A percentile compares a stretch with the other conserved stretches of the same genome.
Conservation (phyloP, 2,329 filamentous ascomycete species). For the Myriosclerotinia curreyana region DNA sequence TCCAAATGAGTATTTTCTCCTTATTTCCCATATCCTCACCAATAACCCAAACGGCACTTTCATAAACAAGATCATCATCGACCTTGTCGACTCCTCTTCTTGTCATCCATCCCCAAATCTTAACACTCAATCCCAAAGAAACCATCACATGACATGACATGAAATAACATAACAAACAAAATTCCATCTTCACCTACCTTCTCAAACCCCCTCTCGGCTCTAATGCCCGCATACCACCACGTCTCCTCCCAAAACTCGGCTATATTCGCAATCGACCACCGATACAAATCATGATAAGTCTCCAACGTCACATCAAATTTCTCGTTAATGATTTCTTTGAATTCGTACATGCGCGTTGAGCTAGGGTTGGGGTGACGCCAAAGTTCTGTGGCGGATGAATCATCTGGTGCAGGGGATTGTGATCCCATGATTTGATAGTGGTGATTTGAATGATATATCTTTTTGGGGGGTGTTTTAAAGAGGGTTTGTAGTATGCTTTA, state of each 20-base stretch:
- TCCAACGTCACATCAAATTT: slow-evolving; percentile 61
- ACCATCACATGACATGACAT: slow-evolving; percentile 19
- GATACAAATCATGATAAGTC: slow-evolving; percentile 72
- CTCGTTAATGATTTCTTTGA: slow-evolving; percentile 65
- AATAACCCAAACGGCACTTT: background rate
- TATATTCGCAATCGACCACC: slow-evolving; percentile 79
- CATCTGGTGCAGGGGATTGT: background rate
- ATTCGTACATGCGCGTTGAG: slow-evolving; percentile 68
- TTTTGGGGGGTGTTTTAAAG: background rate
- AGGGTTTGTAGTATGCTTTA: background rate
- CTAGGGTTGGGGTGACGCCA: slow-evolving; percentile 69
- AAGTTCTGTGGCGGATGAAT: slow-evolving; percentile 46
- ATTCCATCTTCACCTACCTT: slow-evolving; percentile 47
- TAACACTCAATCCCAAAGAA: background rate
- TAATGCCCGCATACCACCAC: slow-evolving; percentile 79
- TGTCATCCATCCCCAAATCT: background rate
- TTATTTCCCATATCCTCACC: background rate
- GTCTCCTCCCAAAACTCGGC: slow-evolving; percentile 79
- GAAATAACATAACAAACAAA: background rate
- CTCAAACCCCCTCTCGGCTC: slow-evolving; percentile 60
- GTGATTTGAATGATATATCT: background rate
- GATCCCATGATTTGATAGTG: background rate
- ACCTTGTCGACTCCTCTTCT: background rate
- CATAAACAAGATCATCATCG: background rate
- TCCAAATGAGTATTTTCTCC: background rate